Conservation (phyloP, 352 stramenopile genomes). For the Phytophthora boehmeriae region DNA sequence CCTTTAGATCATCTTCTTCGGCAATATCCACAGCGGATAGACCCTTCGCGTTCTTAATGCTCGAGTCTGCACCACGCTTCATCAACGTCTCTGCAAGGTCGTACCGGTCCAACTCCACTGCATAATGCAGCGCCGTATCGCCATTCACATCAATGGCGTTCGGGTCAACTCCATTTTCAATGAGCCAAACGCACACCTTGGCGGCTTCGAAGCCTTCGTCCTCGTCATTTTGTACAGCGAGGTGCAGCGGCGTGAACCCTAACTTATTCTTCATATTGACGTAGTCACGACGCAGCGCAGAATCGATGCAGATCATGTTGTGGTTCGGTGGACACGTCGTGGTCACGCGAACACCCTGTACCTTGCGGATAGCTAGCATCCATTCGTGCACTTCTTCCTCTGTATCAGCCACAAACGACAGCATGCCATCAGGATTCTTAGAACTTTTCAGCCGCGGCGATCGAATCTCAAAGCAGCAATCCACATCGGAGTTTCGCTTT, state of each 20-base stretch:
- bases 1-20: slow-evolving; percentile 77
- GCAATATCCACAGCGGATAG: slow-evolving; percentile 74
- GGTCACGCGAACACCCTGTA: slow-evolving; percentile 78
- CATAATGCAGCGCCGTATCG: slow-evolving; percentile 88
- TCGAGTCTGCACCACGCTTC: slow-evolving; percentile 82
- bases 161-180: slow-evolving; percentile 83
- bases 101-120: slow-evolving; percentile 78
- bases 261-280: slow-evolving; percentile 90
- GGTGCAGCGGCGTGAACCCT: slow-evolving; percentile 80
- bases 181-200: slow-evolving; percentile 88
- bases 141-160: slow-evolving; percentile 83
- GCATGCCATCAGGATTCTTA: slow-evolving; percentile 80
- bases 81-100: slow-evolving; percentile 88
- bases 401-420: slow-evolving; percentile 86
- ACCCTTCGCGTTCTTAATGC: slow-evolving; percentile 73
- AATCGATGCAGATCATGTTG: slow-evolving; percentile 92
- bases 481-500: slow-evolving; percentile 81
- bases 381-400: slow-evolving; percentile 88
- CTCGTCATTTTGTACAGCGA: slow-evolving; percentile 87
- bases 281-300: slow-evolving; percentile 74
- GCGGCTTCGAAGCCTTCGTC: slow-evolving; percentile 90
- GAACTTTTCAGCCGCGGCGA: slow-evolving; percentile 85
- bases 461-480: slow-evolving; percentile 87
- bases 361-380: slow-evolving; percentile 88
- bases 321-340: slow-evolving; percentile 76